Evolutionary conservation across 306 rosid species (phyloP).

Genomic region (Quercus berberidifolia): DNA sequence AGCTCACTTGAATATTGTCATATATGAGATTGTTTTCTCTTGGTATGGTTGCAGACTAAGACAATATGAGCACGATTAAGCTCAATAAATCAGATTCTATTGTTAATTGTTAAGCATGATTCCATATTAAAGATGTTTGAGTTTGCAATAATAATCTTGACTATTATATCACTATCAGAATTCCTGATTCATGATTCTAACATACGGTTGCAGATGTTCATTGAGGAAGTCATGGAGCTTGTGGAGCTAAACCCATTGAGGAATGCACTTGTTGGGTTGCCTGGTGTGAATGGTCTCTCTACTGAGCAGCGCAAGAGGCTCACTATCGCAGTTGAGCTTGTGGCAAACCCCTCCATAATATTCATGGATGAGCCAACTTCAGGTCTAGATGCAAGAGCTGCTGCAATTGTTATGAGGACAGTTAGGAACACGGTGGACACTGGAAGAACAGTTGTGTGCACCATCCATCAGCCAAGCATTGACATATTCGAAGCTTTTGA

Average conservation of each 20-base stretch:
- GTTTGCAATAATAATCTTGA: not conserved
- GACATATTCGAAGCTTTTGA: conserved; percentile 58
- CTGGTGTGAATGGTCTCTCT: conserved; percentile 47
- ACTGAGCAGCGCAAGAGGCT: conserved; percentile 54
- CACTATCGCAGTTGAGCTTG: conserved; percentile 56
- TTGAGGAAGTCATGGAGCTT: conserved; percentile 56
- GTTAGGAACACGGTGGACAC: conserved; percentile 53
- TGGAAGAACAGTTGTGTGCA: conserved; percentile 57
- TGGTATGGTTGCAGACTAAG: not conserved
- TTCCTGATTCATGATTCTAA: not conserved
- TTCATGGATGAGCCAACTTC: conserved; percentile 59
- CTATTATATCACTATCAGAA: not conserved
- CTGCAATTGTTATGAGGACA: conserved; percentile 34
- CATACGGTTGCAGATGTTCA: conserved; percentile 32
- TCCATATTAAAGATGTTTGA: not conserved
- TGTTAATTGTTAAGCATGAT: not conserved
- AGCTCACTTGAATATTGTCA: not conserved
- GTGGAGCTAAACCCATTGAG: conserved; percentile 43
- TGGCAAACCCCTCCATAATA: conserved; percentile 54
- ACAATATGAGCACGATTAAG: not conserved
- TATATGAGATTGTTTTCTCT: not conserved
- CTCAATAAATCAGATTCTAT: no score
- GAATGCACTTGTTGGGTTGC: conserved; percentile 46
- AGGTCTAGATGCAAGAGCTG: not conserved
- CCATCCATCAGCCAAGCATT: conserved; percentile 63